Evolutionary conservation across 2,329 filamentous ascomycete genomes (phyloP), one percentile per base, ranked within the genome.

Genomic region (Thielaviopsis musarum): DNA sequence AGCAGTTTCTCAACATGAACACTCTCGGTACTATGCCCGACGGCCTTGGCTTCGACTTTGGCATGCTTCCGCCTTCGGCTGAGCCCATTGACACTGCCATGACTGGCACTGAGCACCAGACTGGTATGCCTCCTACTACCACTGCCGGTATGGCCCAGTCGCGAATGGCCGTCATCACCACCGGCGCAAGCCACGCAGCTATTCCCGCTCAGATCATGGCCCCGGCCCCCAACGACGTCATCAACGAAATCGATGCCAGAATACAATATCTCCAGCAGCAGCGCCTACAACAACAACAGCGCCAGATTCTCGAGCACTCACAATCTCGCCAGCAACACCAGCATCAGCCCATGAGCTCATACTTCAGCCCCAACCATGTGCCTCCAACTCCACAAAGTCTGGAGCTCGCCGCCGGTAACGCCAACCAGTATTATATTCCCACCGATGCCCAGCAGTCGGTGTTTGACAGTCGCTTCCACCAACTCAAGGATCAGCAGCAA

Each of bases 351-450:
- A 61, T 61, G 60, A 77, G 76, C 59, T 80, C 77, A 66, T 83
- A 78, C 66, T 69, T 73, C 9, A 77, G 71, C 59, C 77, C 79
- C 61, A 77, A 76, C 63, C 75, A 78, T 61, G 82, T 85, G 57
- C 88, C 88, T 5, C 87, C 87, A 2, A 93, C 88, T 15, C 88
- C 88, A 0, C 88, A 87, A 68, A 91, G 88, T 68, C 77, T 89
- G 26, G 87, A 91, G 67, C 80, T 91, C 71, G 83, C 85, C 69
- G 79, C 74, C 66, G 80, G 72, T 64, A 78, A 67, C 58, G 66
- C 69, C 66, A 75, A 65, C 69, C 79, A 80, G 59, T 83, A 76
- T 64, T 89, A 84, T 67, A 69, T 80, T 58, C 77, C 80, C 52
- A 74, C 81, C 48, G 76, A 80, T 59, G 74, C 76, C 58, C 69